Percentiles rank a stretch among this genome's conserved stretches.
These are phyloP conservation scores for Larix sibirica DNA, from an alignment of 83 land plant genomes.

Conservation along the genomic window DNA sequence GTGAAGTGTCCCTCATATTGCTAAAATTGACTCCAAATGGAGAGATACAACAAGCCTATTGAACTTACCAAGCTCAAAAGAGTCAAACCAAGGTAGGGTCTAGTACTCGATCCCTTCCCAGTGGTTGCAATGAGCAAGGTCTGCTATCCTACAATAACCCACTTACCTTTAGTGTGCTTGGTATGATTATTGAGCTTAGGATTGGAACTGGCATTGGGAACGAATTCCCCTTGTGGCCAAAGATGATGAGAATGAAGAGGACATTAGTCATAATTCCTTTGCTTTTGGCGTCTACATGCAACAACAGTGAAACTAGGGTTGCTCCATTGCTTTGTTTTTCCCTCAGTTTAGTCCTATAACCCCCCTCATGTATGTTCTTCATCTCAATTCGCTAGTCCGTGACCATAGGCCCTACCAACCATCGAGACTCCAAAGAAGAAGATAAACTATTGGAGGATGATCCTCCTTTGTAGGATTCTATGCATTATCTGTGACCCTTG, in stretches of 20 bases:
- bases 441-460: background rate
- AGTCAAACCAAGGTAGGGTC: slow-evolving; percentile 71
- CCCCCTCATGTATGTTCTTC: slow-evolving; percentile 19
- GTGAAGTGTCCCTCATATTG: no score
- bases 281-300: background rate
- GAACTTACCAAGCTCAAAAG: slow-evolving; percentile 75
- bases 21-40: background rate
- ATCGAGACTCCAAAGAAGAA: background rate
- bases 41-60: background rate
- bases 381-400: slow-evolving; percentile 20
- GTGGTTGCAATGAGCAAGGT: slow-evolving; percentile 72
- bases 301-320: background rate
- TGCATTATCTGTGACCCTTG: slow-evolving; percentile 25
- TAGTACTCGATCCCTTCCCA: slow-evolving; percentile 74
- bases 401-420: background rate
- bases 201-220: slow-evolving; percentile 22
- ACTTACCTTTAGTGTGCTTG: slow-evolving; percentile 63
- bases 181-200: slow-evolving; percentile 36
- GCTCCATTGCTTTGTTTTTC: background rate
- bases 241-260: background rate
- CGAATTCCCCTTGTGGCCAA: slow-evolving; percentile 13
- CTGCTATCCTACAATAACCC: slow-evolving; percentile 82
- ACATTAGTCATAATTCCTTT: background rate
- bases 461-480: slow-evolving; percentile 28
- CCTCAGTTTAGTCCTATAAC: background rate